Percentiles rank a stretch among this genome's conserved stretches.
phyloP scores from a whole-genome alignment of 2,329 filamentous ascomycete species.

The Volutella citrinella region DNA sequence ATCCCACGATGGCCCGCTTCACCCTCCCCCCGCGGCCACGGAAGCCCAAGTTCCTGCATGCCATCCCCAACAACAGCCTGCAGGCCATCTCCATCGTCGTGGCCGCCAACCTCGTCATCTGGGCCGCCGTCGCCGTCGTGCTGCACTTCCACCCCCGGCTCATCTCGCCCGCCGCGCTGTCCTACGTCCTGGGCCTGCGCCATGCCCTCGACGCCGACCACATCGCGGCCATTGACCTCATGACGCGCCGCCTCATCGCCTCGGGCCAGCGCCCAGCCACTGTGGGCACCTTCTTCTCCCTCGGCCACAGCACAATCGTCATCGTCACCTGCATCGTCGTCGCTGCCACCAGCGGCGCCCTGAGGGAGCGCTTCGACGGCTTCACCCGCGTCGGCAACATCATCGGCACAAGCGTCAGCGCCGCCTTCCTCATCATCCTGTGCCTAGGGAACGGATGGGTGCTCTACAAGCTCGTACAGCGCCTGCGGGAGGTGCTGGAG shows the following conservation, averaged over 20 bases:
- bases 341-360: constrained; percentile 81
- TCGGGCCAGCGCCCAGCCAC: constrained; percentile 83
- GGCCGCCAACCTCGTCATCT: constrained; percentile 50
- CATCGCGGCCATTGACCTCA: constrained; percentile 81
- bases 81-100: constrained; percentile 51
- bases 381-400: constrained; percentile 83
- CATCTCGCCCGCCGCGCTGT: constrained; percentile 76
- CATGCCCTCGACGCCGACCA: constrained; percentile 99
- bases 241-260: constrained; percentile 86
- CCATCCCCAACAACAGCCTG: constrained; percentile 34
- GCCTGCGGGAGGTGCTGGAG: constrained; percentile 61
- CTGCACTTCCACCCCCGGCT: constrained; percentile 57
- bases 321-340: constrained; percentile 88
- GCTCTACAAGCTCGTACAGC: constrained; percentile 69
- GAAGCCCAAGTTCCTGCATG: constrained; percentile 30
- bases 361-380: constrained; percentile 75
- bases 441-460: constrained; percentile 86
- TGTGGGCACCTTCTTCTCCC: constrained; percentile 90
- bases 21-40: constrained; percentile 9
- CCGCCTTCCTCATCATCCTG: constrained; percentile 76
- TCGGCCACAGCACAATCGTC: constrained; percentile 92
- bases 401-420: constrained; percentile 83
- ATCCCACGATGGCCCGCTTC: constrained; percentile 21
- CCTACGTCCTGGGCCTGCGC: constrained; percentile 84
- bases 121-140: constrained; percentile 52